Percentiles rank a stretch among this genome's conserved stretches.
These are phyloP conservation scores for Jaapia argillacea DNA, from an alignment of 768 basidiomycete genomes.

Conservation along the genomic window DNA sequence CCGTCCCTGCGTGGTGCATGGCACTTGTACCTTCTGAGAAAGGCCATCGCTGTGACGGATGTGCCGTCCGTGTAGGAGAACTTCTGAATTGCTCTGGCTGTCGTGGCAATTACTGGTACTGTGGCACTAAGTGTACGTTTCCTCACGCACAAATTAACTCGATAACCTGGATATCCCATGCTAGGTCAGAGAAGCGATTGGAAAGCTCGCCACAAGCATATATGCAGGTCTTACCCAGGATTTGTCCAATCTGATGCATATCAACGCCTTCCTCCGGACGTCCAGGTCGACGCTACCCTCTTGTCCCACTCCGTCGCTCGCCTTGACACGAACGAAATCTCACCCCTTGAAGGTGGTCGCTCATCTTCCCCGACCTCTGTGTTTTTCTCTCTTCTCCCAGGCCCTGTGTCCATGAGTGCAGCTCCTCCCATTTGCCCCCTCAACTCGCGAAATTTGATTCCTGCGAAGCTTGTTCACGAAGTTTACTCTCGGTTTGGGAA, in stretches of 20 bases:
- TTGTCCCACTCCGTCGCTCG: slow-evolving; percentile 34
- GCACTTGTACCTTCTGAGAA: slow-evolving; percentile 48
- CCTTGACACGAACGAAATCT: slow-evolving; percentile 1
- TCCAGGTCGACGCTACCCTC: slow-evolving; percentile 51
- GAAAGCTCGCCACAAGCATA: slow-evolving; percentile 50
- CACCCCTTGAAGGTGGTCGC: slow-evolving; percentile 9
- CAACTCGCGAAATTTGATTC: slow-evolving; percentile 9
- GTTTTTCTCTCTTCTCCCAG: slow-evolving; percentile 30
- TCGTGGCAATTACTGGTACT: slow-evolving; percentile 70
- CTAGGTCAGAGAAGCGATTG: slow-evolving; percentile 65
- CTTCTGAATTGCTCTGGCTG: slow-evolving; percentile 39
- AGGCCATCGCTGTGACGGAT: slow-evolving; percentile 57
- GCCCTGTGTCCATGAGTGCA: slow-evolving; percentile 17
- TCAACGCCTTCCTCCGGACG: slow-evolving; percentile 38
- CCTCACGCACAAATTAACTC: no score
- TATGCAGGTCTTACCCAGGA: slow-evolving; percentile 51
- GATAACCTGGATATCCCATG: slow-evolving; percentile 2
- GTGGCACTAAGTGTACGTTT: slow-evolving; percentile 51
- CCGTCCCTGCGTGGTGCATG: slow-evolving; percentile 32
- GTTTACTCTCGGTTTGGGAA: slow-evolving; percentile 61
- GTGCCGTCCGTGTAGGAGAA: slow-evolving; percentile 30
- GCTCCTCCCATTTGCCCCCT: slow-evolving; percentile 24
- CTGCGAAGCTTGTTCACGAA: slow-evolving; percentile 16
- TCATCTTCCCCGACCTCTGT: slow-evolving; percentile 27
- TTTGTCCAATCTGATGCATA: slow-evolving; percentile 37